These are phyloP conservation scores for Blastobotrys americana DNA, from an alignment of 805 yeast genomes.

Conservation along the genomic window DNA sequence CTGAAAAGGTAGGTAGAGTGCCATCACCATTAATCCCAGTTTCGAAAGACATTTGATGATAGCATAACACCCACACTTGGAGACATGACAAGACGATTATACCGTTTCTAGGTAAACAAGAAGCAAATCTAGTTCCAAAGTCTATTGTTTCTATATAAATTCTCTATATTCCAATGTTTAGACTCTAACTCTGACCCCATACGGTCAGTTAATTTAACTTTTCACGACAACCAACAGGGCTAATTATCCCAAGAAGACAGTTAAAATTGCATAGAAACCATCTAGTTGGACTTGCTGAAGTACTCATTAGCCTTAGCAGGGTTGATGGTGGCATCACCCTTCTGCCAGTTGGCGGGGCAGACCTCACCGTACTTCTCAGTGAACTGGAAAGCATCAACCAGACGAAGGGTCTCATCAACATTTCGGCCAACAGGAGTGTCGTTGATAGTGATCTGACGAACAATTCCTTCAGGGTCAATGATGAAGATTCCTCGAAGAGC, in stretches of 20 bases:
- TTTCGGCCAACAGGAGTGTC: constrained; percentile 99
- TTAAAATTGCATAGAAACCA: background rate
- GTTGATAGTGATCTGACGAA: constrained; percentile 96
- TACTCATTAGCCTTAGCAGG: constrained; percentile 72
- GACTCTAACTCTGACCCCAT: too few relatives aligned
- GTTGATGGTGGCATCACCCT: constrained; percentile 88
- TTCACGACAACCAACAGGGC: background rate
- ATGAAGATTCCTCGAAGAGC: constrained; percentile 97
- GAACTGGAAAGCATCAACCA: constrained; percentile 99
- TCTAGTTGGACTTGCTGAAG: constrained; percentile 35
- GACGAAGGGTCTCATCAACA: constrained; percentile 96
- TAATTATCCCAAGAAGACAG: background rate
- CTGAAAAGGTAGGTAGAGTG: too few relatives aligned
- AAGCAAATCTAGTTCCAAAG: too few relatives aligned
- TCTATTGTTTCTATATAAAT: too few relatives aligned
- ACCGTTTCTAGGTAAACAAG: too few relatives aligned
- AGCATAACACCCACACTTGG: too few relatives aligned
- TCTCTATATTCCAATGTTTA: too few relatives aligned
- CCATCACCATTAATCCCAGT: too few relatives aligned
- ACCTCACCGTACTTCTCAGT: constrained; percentile 99
- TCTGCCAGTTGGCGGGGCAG: constrained; percentile 99
- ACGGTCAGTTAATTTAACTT: too few relatives aligned
- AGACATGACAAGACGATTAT: too few relatives aligned
- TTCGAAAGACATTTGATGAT: too few relatives aligned
- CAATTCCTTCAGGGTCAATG: constrained; percentile 90